A percentile compares a stretch with the other conserved stretches of the same genome.
phyloP scores from a whole-genome alignment of 1,284 basidiomycete species.

The Heterobasidion parviporum region DNA sequence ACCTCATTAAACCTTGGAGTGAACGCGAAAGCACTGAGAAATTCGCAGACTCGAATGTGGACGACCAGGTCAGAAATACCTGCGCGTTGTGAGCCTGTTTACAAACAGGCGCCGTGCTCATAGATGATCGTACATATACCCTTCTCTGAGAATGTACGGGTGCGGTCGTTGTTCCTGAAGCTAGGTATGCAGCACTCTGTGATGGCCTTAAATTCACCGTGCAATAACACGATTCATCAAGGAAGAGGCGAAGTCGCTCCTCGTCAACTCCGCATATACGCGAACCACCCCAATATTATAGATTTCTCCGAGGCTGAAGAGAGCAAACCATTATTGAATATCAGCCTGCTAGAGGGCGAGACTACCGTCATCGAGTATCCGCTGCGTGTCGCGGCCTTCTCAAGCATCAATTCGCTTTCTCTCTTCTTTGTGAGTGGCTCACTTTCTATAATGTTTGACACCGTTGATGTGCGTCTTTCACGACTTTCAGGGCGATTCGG shows the following conservation, averaged over 20 bases:
- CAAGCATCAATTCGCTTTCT: conserved; percentile 64
- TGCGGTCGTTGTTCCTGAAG: conserved; percentile 67
- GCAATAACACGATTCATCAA: conserved; percentile 16
- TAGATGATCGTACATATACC: conserved; percentile 76
- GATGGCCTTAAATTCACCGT: background rate
- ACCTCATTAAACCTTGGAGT: conserved; percentile 73
- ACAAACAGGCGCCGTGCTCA: conserved; percentile 6
- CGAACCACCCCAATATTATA: conserved; percentile 63
- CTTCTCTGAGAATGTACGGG: conserved; percentile 68
- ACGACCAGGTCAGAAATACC: conserved; percentile 56
- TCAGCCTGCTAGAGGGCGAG: conserved; percentile 63
- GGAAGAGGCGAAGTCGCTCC: conserved; percentile 68
- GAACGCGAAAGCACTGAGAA: conserved; percentile 59
- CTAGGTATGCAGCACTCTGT: conserved; percentile 38
- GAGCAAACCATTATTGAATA: conserved; percentile 60
- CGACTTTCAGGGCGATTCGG: conserved; percentile 48
- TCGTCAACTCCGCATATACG: conserved; percentile 57
- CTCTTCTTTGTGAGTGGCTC: conserved; percentile 57
- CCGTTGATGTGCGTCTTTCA: background rate
- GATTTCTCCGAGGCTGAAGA: conserved; percentile 68
- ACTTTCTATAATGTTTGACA: conserved; percentile 1
- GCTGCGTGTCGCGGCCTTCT: conserved; percentile 62
- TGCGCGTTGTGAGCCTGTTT: background rate
- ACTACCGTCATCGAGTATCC: conserved; percentile 68
- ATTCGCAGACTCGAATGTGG: conserved; percentile 67